Base-by-base conservation (phyloP, 768 basidiomycete genomes). In the Nevesoporus exiguus region DNA sequence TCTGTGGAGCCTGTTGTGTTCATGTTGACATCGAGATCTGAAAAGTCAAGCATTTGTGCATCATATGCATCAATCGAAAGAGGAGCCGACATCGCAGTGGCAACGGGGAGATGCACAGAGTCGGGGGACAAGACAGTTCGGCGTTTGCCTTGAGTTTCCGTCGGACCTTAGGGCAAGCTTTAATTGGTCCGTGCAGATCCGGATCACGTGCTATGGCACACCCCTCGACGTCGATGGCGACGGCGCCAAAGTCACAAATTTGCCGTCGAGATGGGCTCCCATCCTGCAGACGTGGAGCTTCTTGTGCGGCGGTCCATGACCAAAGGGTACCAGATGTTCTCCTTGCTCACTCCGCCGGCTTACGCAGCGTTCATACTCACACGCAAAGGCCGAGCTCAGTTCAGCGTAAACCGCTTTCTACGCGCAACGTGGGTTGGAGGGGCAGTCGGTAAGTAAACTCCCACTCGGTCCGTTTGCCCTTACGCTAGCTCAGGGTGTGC, bases 381-480 rank as follows among this genome's bases (percentile, higher is more conserved):
- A 31, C 77, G 81, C 58, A 81, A 77, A 54, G 83, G 86, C 8
- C 74, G 80, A 30, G 68, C 73, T 14, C 75, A 80, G 27, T 71
- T 90, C 51, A 79, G 77, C 7, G 61, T 84, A 37, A 90, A 88
- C 61, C 79, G 79, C 25, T 61, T 84, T 15, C 75, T 91, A 33
- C 82, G 87, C 13, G 83, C 87, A 30, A 86, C 86, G 15, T 90
- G 88, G 89, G 62, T 84, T 5, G 84, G 85, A 17, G 86, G 89
- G 29, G 66, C 78, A 17, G 72, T 71, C 47, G 89, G 89, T 54
- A 44, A 47, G 55, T 53, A 47, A 41, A 51, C 21, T 24, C 44
- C 27, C 17, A 7, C 29, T 11, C 22, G 14, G 8, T 25, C 3
- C 0, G 10, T 24, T 30, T 21, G 8, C 30, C 0, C 29, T 40